Evolutionary conservation across 148 eudicot genomes (phyloP).

Genomic region (Selenicereus undatus): DNA sequence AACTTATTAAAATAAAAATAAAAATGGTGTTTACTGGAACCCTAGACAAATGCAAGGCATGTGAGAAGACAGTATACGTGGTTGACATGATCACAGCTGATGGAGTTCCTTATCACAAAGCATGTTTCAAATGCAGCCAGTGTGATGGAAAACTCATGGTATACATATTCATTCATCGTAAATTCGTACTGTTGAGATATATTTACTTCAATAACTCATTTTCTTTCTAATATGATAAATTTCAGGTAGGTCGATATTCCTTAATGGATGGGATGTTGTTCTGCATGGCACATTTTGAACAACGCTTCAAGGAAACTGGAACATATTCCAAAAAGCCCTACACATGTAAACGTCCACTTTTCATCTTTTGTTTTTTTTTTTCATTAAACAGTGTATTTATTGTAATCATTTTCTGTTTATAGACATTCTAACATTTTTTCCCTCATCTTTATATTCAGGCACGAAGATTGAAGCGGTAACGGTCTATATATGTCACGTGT

Average conservation of each 20-base stretch:
- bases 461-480: slow-evolving; percentile 24
- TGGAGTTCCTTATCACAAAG: slow-evolving; percentile 67
- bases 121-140: slow-evolving; percentile 75
- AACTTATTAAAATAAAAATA: background rate
- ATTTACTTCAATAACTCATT: too few relatives aligned
- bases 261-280: slow-evolving; percentile 54
- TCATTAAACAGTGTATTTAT: background rate
- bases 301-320: slow-evolving; percentile 55
- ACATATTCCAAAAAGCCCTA: slow-evolving; percentile 28
- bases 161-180: background rate
- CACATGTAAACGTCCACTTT: slow-evolving; percentile 31
- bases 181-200: too few relatives aligned
- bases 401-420: too few relatives aligned
- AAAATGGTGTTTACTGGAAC: slow-evolving; percentile 64
- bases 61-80: slow-evolving; percentile 78
- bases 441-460: slow-evolving; percentile 6
- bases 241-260: slow-evolving; percentile 55
- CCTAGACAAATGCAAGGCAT: slow-evolving; percentile 70
- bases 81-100: slow-evolving; percentile 70
- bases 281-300: slow-evolving; percentile 91
- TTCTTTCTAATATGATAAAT: too few relatives aligned
- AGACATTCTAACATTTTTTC: background rate
- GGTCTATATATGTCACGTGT: background rate
- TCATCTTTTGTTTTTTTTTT: background rate
- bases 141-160: slow-evolving; percentile 73